A percentile compares a stretch with the other conserved stretches of the same genome.
Evolutionary conservation across 2,329 filamentous ascomycete genomes (phyloP).

Genomic region (Xylaria sp.): DNA sequence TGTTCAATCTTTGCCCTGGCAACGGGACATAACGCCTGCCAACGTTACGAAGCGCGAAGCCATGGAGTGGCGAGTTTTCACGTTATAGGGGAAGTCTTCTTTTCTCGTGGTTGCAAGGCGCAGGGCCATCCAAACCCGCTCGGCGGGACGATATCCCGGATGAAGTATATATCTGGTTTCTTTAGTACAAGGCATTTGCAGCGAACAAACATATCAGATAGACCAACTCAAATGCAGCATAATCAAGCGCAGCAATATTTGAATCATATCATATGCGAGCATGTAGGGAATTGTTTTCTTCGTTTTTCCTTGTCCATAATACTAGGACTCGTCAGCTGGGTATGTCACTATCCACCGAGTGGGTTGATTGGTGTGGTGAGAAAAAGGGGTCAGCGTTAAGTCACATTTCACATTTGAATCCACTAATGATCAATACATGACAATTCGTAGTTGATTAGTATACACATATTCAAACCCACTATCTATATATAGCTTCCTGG

Average conservation of each 20-base stretch:
- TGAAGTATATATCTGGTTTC: conserved; percentile 15
- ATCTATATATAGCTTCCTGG: neutral
- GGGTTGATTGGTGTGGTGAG: neutral
- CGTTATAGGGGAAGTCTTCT: conserved; percentile 10
- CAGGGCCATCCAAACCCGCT: neutral
- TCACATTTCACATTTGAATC: neutral
- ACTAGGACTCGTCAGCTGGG: neutral
- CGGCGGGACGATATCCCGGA: conserved; percentile 4
- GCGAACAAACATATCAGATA: conserved; percentile 36
- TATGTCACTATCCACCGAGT: neutral
- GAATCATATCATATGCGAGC: conserved; percentile 2
- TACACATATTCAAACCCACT: conserved; percentile 2
- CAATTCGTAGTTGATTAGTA: neutral
- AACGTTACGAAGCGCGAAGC: neutral
- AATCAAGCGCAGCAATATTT: conserved; percentile 34
- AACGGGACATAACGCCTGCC: neutral
- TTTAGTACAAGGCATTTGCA: conserved; percentile 21
- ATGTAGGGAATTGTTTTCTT: neutral
- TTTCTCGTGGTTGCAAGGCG: conserved; percentile 7
- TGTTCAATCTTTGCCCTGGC: conserved; percentile 7
- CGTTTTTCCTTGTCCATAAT: neutral
- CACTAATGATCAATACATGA: neutral
- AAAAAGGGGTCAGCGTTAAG: neutral
- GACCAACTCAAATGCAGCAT: conserved; percentile 38
- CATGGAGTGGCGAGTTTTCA: neutral